Base-by-base conservation (phyloP, 164 flowering plant genomes). In the Tetrastigma voinierianum region DNA sequence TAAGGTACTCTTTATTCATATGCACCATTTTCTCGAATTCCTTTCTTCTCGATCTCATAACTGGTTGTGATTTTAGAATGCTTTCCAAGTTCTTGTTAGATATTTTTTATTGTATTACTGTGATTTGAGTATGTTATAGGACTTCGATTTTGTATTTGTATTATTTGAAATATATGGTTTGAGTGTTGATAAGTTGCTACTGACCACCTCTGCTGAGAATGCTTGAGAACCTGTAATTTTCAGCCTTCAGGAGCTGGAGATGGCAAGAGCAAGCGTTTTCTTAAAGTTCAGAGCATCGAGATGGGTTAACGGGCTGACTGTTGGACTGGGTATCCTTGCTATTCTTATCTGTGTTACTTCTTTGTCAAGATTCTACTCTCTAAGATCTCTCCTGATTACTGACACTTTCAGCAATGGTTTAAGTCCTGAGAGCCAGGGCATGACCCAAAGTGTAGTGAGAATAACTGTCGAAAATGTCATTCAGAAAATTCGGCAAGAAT, bases 401-500 rank as follows among this genome's bases (percentile, higher is more conserved):
- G 71, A 68, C 51, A 12, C 49, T 18, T 64, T 58, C 64, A 74
- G 81, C 60, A 71, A 59, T 67, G 45, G 61, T 62, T 43, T 47
- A 19, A 67, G 54, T 52, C 18, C 51, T 24, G 45, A 60, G 25
- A 45, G 44, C 3, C 62, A 59, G 11, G 53, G 57, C 18, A 52
- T 53, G 18, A 24, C 4, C 2, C 65, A 58, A 24, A 55, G 23
- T 15, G 68, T 71, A 45, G 67, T 70, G 18, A 66, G 52, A 49
- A 20, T 4, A 7, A 76, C 68, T 3, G 11, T 87, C 0, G 78
- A 80, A 15, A 59, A 65, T 20, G 67, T 84, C n/a, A 61, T 82
- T 51, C 73, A 45, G 49, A 87, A 76, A 78, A 82, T 89, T 20
- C 77, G 78, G 12, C 67, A 74, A 47, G 84, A 86, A 56, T 73